Conservation (phyloP, 192 early-diverging fungal genomes). For the Pilobolus umbonatus region DNA sequence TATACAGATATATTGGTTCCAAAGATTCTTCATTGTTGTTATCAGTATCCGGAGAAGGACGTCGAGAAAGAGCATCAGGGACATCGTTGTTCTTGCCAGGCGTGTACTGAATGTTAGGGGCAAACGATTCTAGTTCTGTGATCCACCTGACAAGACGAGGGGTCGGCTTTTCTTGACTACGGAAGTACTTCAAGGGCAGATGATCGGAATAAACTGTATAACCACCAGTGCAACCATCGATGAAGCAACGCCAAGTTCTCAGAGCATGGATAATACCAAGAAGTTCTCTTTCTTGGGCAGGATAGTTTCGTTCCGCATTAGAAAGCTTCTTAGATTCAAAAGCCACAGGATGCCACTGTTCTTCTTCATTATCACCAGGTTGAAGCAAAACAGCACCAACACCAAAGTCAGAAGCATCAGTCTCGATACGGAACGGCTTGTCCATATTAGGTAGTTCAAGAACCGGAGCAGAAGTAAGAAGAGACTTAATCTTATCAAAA, state of each 20-base stretch:
- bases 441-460: no score
- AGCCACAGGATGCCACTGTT: slow-evolving; percentile 23
- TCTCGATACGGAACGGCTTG: no score
- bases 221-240: neutral
- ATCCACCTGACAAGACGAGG: slow-evolving; percentile 2
- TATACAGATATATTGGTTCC: slow-evolving; percentile 7
- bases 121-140: slow-evolving; percentile 1
- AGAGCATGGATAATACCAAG: slow-evolving; percentile 12
- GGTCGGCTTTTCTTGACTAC: slow-evolving; percentile 2
- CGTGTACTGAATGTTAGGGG: slow-evolving; percentile 1
- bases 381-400: no score
- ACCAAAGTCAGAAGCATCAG: no score
- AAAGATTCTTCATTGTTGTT: no score
- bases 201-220: slow-evolving; percentile 6
- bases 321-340: slow-evolving; percentile 33
- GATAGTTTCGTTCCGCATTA: slow-evolving; percentile 23
- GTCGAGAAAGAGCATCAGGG: slow-evolving; percentile 1
- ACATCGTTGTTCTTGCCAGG: slow-evolving; percentile 9
- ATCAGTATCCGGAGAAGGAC: no score
- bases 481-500: no score
- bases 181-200: slow-evolving; percentile 9
- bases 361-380: no score
- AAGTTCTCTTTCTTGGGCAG: slow-evolving; percentile 23
- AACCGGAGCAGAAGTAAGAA: no score
- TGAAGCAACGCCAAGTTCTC: slow-evolving; percentile 5